Evolutionary conservation across 1,139 yeast species (phyloP).

Genomic region (Blastobotrys aristatus): DNA sequence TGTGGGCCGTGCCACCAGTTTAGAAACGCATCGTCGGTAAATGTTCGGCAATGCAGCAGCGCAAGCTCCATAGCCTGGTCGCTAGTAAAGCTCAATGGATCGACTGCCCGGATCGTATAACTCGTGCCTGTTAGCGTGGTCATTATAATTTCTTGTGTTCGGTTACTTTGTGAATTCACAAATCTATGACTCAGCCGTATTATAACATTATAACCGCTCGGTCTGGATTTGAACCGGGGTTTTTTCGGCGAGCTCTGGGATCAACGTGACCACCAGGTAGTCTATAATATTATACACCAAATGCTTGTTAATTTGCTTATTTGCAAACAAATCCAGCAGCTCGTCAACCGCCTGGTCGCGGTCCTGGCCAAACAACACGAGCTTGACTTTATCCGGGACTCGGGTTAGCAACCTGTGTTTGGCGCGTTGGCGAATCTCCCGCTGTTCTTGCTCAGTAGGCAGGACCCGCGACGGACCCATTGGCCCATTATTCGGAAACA

Average conservation of each 20-base stretch:
- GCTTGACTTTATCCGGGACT: slow-evolving; percentile 16
- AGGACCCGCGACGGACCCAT: slow-evolving; percentile 40
- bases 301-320: slow-evolving; percentile 40
- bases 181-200: no score
- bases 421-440: slow-evolving; percentile 20
- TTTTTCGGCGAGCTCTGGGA: slow-evolving; percentile 41
- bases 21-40: no score
- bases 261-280: slow-evolving; percentile 33
- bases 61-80: no score
- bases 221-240: slow-evolving; percentile 35
- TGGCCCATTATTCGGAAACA: slow-evolving; percentile 39
- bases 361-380: slow-evolving; percentile 25
- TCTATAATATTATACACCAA: slow-evolving; percentile 40
- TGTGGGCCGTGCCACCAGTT: no score
- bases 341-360: slow-evolving; percentile 31
- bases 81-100: no score
- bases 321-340: slow-evolving; percentile 36
- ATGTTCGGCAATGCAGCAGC: no score
- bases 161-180: no score
- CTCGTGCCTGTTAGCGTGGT: no score
- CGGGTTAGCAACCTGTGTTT: slow-evolving; percentile 17
- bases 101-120: no score
- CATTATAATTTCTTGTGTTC: no score
- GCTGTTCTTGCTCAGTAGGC: slow-evolving; percentile 30
- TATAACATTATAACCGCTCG: no score